Base-by-base conservation (phyloP, 352 stramenopile species). In the Globisporangium spiculum region DNA sequence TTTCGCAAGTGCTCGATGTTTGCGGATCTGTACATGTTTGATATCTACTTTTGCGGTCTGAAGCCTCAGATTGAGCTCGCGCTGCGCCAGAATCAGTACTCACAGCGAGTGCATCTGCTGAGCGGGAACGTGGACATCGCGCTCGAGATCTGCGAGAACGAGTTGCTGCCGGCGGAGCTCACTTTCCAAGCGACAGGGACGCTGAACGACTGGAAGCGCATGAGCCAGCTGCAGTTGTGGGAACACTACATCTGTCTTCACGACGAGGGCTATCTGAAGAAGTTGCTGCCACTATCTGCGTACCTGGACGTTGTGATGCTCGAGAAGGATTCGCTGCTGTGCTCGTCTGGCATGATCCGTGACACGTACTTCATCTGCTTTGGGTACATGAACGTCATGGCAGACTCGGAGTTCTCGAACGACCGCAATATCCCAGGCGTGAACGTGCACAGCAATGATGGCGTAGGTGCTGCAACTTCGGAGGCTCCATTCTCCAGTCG, bases 341-440 rank as follows among this genome's bases (percentile, higher is more conserved):
- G 77, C 16, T 68, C 71, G 12, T 66, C 75, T 20, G 74, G 74
- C 34, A 56, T 88, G 8, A 70, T 80, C 3, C 75, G 76, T 14
- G 80, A 90, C 60, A 93, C 81, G 60, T 93, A 89, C 61, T 93
- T 93, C 41, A 84, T 93, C 36, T 93, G 85, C 65, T 86, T 84
- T 50, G 85, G 85, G 24, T 82, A 82, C 65, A 81, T 93, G 70
- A 88, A 91, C 70, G 83, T 93, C 59, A 77, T 93, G 62, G 77
- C 76, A 44, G 79, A 89, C 60, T 87, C 80, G 3, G 82, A 92
- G 56, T 90, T 90, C 60, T 85, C 80, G 4, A 81, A 74, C 48
- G 75, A 72, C 20, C 65, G 68, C 58, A 87, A 83, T 34, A 86
- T 92, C 10, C 84, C 84, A n/a, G 84, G 84, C 14, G 66, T 92